Evolutionary conservation across 495 filamentous ascomycete species (phyloP).

Genomic region (Xylaria intraflava): DNA sequence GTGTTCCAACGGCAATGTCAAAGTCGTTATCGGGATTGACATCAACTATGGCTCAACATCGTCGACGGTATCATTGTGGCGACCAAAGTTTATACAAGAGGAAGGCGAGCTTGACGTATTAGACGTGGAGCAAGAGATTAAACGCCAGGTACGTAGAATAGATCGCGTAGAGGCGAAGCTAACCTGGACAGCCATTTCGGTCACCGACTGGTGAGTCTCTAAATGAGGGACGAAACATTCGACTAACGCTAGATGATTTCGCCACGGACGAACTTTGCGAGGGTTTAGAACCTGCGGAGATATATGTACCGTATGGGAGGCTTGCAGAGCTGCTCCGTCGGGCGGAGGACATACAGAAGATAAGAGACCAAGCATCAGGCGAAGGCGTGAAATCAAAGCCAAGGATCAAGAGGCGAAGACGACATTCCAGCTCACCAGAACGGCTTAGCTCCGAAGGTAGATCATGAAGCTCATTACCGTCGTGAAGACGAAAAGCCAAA

Average conservation of each 20-base stretch:
- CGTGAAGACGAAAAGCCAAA: too few species aligned
- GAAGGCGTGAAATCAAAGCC: not conserved
- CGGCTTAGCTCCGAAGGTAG: not conserved
- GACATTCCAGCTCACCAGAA: not conserved
- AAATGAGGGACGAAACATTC: not conserved
- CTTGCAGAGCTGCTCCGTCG: not conserved
- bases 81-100: not conserved
- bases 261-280: not conserved
- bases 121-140: not conserved
- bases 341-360: not conserved
- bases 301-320: not conserved
- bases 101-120: not conserved
- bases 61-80: not conserved
- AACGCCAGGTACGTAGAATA: not conserved
- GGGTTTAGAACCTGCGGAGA: not conserved
- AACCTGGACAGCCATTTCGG: not conserved
- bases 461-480: too few species aligned
- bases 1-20: slow-evolving; percentile 11
- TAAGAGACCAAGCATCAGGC: not conserved
- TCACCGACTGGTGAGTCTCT: not conserved
- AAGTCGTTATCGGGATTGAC: slow-evolving; percentile 14
- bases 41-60: slow-evolving; percentile 10
- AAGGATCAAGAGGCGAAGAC: not conserved
- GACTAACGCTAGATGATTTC: not conserved
- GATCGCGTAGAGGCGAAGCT: not conserved